Evolutionary conservation across 73 alveolate genomes (phyloP), one percentile per base, ranked within the genome.

Genomic region (Breviolum minutum): DNA sequence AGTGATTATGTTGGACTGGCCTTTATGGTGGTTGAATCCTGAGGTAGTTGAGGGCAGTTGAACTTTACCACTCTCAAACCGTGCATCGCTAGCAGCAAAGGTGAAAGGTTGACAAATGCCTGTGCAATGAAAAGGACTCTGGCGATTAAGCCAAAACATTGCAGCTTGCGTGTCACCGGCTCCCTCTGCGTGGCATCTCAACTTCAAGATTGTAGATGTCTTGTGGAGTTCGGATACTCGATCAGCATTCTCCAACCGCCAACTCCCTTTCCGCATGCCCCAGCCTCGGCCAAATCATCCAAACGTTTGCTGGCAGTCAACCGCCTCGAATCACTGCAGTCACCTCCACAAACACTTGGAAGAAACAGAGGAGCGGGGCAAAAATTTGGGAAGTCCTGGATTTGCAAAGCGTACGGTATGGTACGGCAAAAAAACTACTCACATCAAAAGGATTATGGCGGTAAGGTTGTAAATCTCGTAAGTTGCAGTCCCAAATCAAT

Each of bases 231-330:
- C 77, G 24, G 17, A 22, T 68, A 22, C 77, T 68, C 24, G 77
- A 22, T 68, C 24, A 14, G 77, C 17, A 68, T 17, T 17, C 6
- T 17, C 77, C 77, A 22, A 22, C 77, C 24, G 77, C 24, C 77
- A 17, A 17, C n/a, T 14, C 77, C 77, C 77, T 68, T 68, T 68
- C n/a, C n/a, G 4, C 87, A 32, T 29, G 14, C 26, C 32, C 64
- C 27, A 8, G 76, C 92, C 94, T 86, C 94, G 7, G 77, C 94
- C 94, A 86, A 86, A 29, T 77, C 77, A 27, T 86, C 94, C 79
- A 86, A 86, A 16, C 94, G 71, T 22, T 60, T 17, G 40, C 90
- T 81, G 71, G 90, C 90, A 81, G 48, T 81, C 22, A 16, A 40
- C 20, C 90, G 90, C 20, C 90, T 26, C 24, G 24, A 17, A 1